Conservation (phyloP, 2,329 filamentous ascomycete genomes). For the Monosporascus sp. region DNA sequence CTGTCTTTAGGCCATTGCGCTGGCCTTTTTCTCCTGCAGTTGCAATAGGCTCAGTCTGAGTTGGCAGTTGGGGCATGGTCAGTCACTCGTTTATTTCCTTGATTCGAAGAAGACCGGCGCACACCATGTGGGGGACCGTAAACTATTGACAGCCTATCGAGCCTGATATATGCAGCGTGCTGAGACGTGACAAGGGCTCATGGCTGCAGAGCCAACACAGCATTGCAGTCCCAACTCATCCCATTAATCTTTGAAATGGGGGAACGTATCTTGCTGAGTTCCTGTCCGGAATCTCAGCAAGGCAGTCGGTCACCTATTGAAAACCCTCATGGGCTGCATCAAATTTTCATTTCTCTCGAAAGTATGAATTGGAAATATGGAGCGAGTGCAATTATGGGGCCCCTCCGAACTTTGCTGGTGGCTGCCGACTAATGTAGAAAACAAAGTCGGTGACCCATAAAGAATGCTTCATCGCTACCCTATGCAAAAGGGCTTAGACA, state of each 20-base stretch:
- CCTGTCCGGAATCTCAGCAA: no score
- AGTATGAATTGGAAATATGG: no score
- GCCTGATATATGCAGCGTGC: constrained; percentile 18
- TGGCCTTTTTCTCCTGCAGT: constrained; percentile 35
- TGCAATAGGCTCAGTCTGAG: constrained; percentile 33
- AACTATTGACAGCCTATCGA: constrained; percentile 38
- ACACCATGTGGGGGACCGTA: constrained; percentile 28
- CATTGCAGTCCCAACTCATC: constrained; percentile 26
- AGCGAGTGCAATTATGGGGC: no score
- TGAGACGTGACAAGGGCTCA: constrained; percentile 34
- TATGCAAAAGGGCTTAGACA: background rate
- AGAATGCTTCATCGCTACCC: no score
- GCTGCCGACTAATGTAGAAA: no score
- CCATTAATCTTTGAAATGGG: background rate
- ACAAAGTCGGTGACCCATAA: no score
- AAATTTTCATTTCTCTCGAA: background rate
- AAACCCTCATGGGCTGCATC: background rate
- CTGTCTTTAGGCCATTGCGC: constrained; percentile 32
- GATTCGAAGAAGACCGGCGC: constrained; percentile 30
- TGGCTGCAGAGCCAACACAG: constrained; percentile 40
- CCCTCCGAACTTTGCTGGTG: no score
- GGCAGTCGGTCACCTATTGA: no score
- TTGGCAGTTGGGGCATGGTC: constrained; percentile 22
- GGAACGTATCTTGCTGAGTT: background rate
- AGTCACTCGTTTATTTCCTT: constrained; percentile 34